phyloP scores from a whole-genome alignment of 345 rosid species.

The Ceriops decandra region DNA sequence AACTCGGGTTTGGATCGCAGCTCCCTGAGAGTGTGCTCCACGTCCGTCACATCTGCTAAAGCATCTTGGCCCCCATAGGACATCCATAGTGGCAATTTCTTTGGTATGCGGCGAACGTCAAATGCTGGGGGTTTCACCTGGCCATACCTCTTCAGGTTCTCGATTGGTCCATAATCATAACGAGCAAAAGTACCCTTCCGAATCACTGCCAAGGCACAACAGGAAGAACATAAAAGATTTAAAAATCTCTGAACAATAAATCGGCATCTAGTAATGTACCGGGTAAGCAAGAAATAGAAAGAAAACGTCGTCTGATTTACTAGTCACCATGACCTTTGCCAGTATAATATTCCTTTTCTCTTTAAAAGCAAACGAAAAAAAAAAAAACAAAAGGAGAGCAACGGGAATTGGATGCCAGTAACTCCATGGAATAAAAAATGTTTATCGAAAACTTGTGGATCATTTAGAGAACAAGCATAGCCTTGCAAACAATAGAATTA shows the following conservation, averaged over 20 bases:
- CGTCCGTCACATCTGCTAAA: slow-evolving; percentile 65
- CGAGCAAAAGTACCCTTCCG: slow-evolving; percentile 77
- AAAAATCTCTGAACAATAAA: background rate
- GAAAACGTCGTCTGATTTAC: too few species aligned
- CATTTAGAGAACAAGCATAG: too few species aligned
- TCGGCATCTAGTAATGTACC: too few species aligned
- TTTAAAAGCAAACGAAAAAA: background rate
- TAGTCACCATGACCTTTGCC: too few species aligned
- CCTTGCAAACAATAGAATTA: too few species aligned
- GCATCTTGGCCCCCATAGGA: slow-evolving; percentile 76
- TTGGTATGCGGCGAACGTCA: slow-evolving; percentile 57
- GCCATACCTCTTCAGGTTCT: slow-evolving; percentile 58
- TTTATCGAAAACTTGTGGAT: too few species aligned
- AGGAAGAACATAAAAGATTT: background rate
- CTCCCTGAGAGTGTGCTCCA: slow-evolving; percentile 56
- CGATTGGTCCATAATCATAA: slow-evolving; percentile 70
- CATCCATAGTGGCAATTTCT: slow-evolving; percentile 81
- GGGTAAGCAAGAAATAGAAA: too few species aligned
- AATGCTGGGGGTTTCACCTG: slow-evolving; percentile 59
- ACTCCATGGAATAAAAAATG: background rate
- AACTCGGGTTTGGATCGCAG: slow-evolving; percentile 53
- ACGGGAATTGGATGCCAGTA: background rate
- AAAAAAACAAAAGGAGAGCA: too few species aligned
- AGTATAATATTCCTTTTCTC: too few species aligned
- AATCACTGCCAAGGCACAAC: slow-evolving; percentile 51